Evolutionary conservation across 1,284 basidiomycete species (phyloP).

Genomic region (Moniliophthora roreri): DNA sequence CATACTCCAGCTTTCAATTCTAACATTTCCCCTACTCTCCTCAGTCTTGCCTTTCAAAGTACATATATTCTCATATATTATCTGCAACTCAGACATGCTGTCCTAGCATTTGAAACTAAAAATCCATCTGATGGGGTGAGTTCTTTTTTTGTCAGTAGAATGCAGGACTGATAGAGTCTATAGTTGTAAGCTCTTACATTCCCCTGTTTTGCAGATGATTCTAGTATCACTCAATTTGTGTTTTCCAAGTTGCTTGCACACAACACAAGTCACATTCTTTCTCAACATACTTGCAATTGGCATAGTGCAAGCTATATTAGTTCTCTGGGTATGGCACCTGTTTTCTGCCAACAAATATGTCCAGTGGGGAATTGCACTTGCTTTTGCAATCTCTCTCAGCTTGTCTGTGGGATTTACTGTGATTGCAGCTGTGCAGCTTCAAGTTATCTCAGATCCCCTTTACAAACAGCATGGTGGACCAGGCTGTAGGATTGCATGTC

Average conservation of each 20-base stretch:
- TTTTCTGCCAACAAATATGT: constrained; percentile 27
- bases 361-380: constrained; percentile 24
- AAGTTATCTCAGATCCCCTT: constrained; percentile 10
- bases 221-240: background rate
- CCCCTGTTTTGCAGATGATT: background rate
- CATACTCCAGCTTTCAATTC: background rate
- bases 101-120: constrained; percentile 23
- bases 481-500: constrained; percentile 34
- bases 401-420: constrained; percentile 28
- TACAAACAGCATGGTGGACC: constrained; percentile 14
- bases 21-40: too few relatives aligned
- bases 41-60: too few relatives aligned
- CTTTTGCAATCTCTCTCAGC: constrained; percentile 26
- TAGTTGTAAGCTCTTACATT: constrained; percentile 25
- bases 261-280: constrained; percentile 26
- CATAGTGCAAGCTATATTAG: constrained; percentile 35
- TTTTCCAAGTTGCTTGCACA: constrained; percentile 25
- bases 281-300: constrained; percentile 26
- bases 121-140: constrained; percentile 26
- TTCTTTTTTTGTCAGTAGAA: background rate
- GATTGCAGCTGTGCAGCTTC: constrained; percentile 18
- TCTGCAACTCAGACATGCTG: too few relatives aligned
- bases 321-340: constrained; percentile 37
- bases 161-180: background rate
- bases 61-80: too few relatives aligned